Percentiles rank a stretch among this genome's conserved stretches.
Conservation (phyloP, 2,329 filamentous ascomycete genomes). For the Hymenoscyphus salicellus region DNA sequence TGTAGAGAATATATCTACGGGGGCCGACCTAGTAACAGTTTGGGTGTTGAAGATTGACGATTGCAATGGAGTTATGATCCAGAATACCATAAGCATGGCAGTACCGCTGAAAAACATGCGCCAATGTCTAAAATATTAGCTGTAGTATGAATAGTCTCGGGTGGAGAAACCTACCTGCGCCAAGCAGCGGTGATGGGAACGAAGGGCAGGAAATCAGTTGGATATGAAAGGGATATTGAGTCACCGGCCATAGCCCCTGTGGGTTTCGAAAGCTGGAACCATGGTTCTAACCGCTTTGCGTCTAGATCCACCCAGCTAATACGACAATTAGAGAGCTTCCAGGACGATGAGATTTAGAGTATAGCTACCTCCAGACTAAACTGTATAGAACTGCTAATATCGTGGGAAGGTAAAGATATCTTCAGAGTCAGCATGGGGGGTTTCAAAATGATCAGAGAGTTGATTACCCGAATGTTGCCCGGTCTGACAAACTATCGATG, state of each 20-base stretch:
- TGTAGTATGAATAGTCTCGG: neutral
- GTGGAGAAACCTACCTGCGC: slow-evolving; percentile 19
- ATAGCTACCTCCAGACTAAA: slow-evolving; percentile 45
- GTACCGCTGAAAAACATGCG: slow-evolving; percentile 47
- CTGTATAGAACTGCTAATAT: slow-evolving; percentile 54
- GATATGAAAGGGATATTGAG: slow-evolving; percentile 54
- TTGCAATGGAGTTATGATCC: slow-evolving; percentile 53
- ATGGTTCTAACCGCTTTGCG: slow-evolving; percentile 57
- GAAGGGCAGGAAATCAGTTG: slow-evolving; percentile 46
- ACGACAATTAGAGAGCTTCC: neutral
- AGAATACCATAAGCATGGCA: slow-evolving; percentile 51
- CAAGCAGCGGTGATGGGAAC: slow-evolving; percentile 43
- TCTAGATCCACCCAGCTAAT: slow-evolving; percentile 57
- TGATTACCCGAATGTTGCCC: slow-evolving; percentile 38
- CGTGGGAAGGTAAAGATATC: slow-evolving; percentile 49
- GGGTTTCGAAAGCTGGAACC: slow-evolving; percentile 52
- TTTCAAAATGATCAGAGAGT: neutral
- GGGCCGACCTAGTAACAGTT: slow-evolving; percentile 28
- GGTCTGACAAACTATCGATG: slow-evolving; percentile 37
- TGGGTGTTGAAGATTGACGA: slow-evolving; percentile 50
- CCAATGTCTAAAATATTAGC: slow-evolving; percentile 46
- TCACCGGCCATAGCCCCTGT: slow-evolving; percentile 44
- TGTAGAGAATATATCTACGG: slow-evolving; percentile 21
- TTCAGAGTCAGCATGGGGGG: neutral
- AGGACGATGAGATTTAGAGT: neutral